These are phyloP conservation scores for Pleurotus eryngii DNA, from an alignment of 768 basidiomycete genomes.

Conservation along the genomic window DNA sequence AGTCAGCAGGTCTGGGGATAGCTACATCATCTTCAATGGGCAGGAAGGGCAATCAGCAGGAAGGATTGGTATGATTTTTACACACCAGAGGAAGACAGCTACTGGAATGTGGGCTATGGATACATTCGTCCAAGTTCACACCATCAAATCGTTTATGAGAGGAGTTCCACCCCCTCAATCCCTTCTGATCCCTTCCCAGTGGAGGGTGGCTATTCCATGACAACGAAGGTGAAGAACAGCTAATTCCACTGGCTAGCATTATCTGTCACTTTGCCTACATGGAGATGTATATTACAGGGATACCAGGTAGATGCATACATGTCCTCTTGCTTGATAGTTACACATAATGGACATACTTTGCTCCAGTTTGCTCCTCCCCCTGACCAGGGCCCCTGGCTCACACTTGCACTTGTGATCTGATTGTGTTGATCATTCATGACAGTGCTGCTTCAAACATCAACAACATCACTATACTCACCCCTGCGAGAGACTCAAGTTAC, in stretches of 20 bases:
- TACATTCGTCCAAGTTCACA: conserved; percentile 7
- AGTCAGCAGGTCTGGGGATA: not conserved
- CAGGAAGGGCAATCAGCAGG: conserved; percentile 9
- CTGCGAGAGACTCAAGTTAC: too few species aligned
- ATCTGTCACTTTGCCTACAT: conserved; percentile 10
- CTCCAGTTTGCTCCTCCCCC: too few species aligned
- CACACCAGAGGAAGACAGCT: conserved; percentile 1
- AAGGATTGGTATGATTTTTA: conserved; percentile 10
- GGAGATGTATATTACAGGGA: not conserved
- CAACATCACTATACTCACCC: too few species aligned
- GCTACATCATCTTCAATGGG: conserved; percentile 8
- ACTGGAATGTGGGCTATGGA: conserved; percentile 1
- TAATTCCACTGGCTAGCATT: conserved; percentile 10
- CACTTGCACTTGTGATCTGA: too few species aligned
- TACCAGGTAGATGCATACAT: conserved; percentile 8
- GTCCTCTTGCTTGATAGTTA: not conserved
- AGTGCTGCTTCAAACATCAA: too few species aligned
- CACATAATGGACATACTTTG: too few species aligned
- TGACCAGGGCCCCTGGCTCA: too few species aligned
- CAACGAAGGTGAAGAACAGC: not conserved
- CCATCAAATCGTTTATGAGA: not conserved
- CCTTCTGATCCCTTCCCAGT: conserved; percentile 8
- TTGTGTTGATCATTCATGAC: too few species aligned
- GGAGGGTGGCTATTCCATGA: conserved; percentile 15
- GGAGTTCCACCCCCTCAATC: conserved; percentile 2